Evolutionary conservation across 179 eudicot species (phyloP).

Genomic region (Pouteria campechiana): DNA sequence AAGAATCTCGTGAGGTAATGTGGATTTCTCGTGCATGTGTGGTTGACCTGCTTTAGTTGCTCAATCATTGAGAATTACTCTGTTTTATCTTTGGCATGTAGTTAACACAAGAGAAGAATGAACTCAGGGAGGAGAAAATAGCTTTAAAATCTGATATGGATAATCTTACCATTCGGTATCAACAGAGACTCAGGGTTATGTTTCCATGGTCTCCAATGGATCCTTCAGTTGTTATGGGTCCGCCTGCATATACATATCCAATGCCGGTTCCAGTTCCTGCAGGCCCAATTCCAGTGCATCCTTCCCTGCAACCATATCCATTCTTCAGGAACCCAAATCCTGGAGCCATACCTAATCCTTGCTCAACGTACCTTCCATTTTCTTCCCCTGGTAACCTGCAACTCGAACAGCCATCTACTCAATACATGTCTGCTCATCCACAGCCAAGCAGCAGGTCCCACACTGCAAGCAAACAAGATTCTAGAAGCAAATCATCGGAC

Average conservation of each 20-base stretch:
- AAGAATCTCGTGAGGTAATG: slow-evolving; percentile 83
- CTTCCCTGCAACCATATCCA: slow-evolving; percentile 71
- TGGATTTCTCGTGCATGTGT: slow-evolving; percentile 6
- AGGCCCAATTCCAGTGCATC: slow-evolving; percentile 82
- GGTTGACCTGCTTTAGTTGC: not conserved
- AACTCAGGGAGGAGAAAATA: slow-evolving; percentile 50
- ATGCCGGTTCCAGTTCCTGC: slow-evolving; percentile 65
- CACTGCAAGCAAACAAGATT: slow-evolving; percentile 46
- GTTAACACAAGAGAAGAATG: slow-evolving; percentile 53
- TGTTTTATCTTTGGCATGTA: slow-evolving; percentile 3
- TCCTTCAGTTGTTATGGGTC: slow-evolving; percentile 79
- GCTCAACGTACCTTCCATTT: slow-evolving; percentile 68
- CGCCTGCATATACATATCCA: slow-evolving; percentile 62
- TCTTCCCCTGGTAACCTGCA: slow-evolving; percentile 29
- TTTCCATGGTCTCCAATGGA: slow-evolving; percentile 82
- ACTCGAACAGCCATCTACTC: slow-evolving; percentile 19
- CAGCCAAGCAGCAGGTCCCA: slow-evolving; percentile 41
- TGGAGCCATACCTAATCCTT: slow-evolving; percentile 41
- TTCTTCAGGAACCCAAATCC: slow-evolving; percentile 66
- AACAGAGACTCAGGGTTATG: slow-evolving; percentile 64
- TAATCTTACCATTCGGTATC: slow-evolving; percentile 62
- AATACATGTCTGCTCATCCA: slow-evolving; percentile 18
- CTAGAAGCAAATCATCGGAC: slow-evolving; percentile 28
- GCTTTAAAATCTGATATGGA: slow-evolving; percentile 81
- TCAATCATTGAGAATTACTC: not conserved